These are phyloP conservation scores for Didymosphaeria variabile DNA, from an alignment of 2,329 filamentous ascomycete genomes.

Conservation along the genomic window DNA sequence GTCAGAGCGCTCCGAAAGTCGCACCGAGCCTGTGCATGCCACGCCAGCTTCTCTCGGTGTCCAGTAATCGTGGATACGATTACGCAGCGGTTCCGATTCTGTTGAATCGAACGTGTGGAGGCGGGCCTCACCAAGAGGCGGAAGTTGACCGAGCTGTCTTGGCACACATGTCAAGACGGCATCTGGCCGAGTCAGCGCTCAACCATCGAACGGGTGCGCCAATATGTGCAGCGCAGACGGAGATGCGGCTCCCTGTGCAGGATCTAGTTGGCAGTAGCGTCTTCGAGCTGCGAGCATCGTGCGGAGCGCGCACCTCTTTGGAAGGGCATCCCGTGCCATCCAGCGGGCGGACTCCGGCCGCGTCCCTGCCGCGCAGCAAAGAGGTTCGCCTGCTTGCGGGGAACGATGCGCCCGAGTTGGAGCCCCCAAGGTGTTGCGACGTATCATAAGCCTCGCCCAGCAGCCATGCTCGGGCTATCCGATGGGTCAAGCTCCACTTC, in stretches of 20 bases:
- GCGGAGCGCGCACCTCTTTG: background rate
- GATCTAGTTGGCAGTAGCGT: background rate
- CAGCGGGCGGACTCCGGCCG: background rate
- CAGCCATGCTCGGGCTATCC: conserved; percentile 2
- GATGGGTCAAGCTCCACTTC: conserved; percentile 20
- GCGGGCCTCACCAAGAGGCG: background rate
- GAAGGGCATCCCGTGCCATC: background rate
- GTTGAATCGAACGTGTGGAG: background rate
- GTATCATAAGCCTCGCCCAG: conserved; percentile 11
- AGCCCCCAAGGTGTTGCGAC: background rate
- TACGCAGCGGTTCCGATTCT: background rate
- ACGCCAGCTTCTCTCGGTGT: background rate
- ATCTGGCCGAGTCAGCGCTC: background rate
- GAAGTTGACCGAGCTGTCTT: background rate
- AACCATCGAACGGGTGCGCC: background rate
- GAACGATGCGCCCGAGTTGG: too few relatives aligned
- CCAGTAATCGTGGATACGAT: background rate
- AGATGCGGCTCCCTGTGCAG: background rate
- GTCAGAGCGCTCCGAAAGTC: background rate
- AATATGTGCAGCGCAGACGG: background rate
- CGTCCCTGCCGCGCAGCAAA: background rate
- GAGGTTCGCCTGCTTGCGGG: too few relatives aligned
- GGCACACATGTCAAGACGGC: background rate
- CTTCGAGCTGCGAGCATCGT: background rate
- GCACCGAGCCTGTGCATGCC: background rate